Evolutionary conservation across 1,284 basidiomycete species (phyloP).

Genomic region (Trametes versicolor): DNA sequence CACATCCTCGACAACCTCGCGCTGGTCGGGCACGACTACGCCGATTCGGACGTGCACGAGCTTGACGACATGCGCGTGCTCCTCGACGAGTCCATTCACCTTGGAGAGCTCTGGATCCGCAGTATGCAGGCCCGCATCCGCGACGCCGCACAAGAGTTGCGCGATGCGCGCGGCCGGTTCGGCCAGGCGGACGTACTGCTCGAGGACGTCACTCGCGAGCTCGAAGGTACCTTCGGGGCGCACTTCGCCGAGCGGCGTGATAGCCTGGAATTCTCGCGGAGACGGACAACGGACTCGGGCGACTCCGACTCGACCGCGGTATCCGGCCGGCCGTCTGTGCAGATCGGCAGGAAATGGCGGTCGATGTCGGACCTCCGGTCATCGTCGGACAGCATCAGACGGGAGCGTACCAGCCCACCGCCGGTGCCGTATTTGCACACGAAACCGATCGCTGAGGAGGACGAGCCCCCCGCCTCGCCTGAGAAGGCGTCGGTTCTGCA

Average conservation of each 20-base stretch:
- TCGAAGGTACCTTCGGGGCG: constrained; percentile 48
- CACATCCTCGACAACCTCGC: constrained; percentile 64
- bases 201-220: constrained; percentile 53
- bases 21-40: constrained; percentile 51
- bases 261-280: constrained; percentile 39
- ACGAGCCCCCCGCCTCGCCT: constrained; percentile 16
- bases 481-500: constrained; percentile 33
- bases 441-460: constrained; percentile 28
- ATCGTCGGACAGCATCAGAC: constrained; percentile 12
- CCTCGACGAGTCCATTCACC: constrained; percentile 56
- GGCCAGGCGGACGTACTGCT: constrained; percentile 39
- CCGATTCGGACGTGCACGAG: constrained; percentile 38
- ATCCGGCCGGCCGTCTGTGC: constrained; percentile 31
- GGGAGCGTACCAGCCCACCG: constrained; percentile 11
- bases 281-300: constrained; percentile 43
- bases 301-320: constrained; percentile 43
- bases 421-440: constrained; percentile 23
- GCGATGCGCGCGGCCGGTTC: constrained; percentile 54
- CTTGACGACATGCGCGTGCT: constrained; percentile 55
- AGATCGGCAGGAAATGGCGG: constrained; percentile 34
- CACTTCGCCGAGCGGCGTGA: constrained; percentile 33
- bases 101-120: constrained; percentile 55
- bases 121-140: constrained; percentile 61
- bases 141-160: constrained; percentile 59
- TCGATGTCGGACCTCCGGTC: constrained; percentile 38